Conservation (phyloP, 306 rosid species). For the Begonia masoniana region DNA sequence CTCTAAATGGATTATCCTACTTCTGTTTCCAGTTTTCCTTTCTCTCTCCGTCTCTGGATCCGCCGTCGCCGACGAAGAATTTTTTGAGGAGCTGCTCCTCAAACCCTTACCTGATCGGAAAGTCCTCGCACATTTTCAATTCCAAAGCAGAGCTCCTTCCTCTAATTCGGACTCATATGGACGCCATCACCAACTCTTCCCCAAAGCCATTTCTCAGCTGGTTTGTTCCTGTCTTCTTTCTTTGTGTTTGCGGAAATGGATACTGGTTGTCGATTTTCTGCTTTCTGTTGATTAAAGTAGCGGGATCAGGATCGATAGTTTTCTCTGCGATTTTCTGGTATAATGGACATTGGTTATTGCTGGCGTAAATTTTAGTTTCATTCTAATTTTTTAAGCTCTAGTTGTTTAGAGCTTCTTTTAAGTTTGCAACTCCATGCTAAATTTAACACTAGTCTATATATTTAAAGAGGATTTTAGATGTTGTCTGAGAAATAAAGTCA, state of each 20-base stretch:
- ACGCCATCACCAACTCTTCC: conserved; percentile 83
- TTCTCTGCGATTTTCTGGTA: too few species aligned
- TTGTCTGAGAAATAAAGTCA: too few species aligned
- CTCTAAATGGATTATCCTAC: conserved; percentile 7
- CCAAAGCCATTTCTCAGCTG: conserved; percentile 89
- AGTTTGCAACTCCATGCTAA: too few species aligned
- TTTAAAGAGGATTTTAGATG: too few species aligned
- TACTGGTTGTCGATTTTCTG: too few species aligned
- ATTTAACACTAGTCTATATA: too few species aligned
- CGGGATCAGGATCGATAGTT: too few species aligned
- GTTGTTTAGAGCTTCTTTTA: too few species aligned
- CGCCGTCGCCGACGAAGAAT: conserved; percentile 38
- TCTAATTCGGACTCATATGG: conserved; percentile 33
- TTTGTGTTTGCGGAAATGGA: neutral
- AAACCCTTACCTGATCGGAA: conserved; percentile 86
- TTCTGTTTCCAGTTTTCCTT: conserved; percentile 11
- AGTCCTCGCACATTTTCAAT: conserved; percentile 75
- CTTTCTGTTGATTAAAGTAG: too few species aligned
- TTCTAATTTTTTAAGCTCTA: too few species aligned
- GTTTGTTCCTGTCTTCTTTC: conserved; percentile 16
- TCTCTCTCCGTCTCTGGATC: conserved; percentile 18
- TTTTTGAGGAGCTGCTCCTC: conserved; percentile 75
- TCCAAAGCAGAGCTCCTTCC: conserved; percentile 48
- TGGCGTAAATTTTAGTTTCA: too few species aligned
- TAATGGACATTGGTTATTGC: too few species aligned